Evolutionary conservation across 2,329 filamentous ascomycete species (phyloP), one percentile per base, ranked within the genome.

Genomic region (Fusarium concolor): DNA sequence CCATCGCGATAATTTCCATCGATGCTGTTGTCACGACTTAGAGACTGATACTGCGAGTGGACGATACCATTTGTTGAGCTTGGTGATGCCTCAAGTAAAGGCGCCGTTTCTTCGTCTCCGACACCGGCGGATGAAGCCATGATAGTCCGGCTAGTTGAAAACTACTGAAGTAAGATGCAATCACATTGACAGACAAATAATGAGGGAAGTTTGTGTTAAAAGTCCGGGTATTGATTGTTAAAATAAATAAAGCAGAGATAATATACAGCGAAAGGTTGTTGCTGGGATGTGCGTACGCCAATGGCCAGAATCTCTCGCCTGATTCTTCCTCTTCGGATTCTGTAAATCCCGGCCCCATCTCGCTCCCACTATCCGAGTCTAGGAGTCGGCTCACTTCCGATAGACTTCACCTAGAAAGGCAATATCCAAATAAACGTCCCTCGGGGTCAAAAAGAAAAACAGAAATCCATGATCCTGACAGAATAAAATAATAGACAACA

Each of bases 41-140:
- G 24, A 3, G 46, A 49, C n/a, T 63, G 29, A 43, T 52, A 42
- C 11, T 52, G 56, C 2, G 49, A 44, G 17, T 49, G 46, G 9
- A 35, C 47, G 10, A 62, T 15, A 29, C 18, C 17, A 11, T 41
- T 18, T 33, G 53, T 26, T 20, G 43, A 43, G 20, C 24, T 2
- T 24, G 66, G 47, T n/a, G 62, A 56, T 50, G 43, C 20, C 12
- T 26, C 41, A 29, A 70, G 52, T 10, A 68, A 26, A 14, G 46
- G 58, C 35, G 58, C 37, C 24, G 46, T 53, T 56, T 71, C 67
- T 59, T 66, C 41, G 5, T 68, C 53, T 39, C 54, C 67, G 56
- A 62, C 33, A 64, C 50, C 49, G 49, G 56, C 22, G 45, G 54
- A 20, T 29, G 44, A 46, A 35, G 65, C 31, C 66, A 70, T 69